Base-by-base conservation (phyloP, 2,329 filamentous ascomycete species). In the Alternaria ventricosa region DNA sequence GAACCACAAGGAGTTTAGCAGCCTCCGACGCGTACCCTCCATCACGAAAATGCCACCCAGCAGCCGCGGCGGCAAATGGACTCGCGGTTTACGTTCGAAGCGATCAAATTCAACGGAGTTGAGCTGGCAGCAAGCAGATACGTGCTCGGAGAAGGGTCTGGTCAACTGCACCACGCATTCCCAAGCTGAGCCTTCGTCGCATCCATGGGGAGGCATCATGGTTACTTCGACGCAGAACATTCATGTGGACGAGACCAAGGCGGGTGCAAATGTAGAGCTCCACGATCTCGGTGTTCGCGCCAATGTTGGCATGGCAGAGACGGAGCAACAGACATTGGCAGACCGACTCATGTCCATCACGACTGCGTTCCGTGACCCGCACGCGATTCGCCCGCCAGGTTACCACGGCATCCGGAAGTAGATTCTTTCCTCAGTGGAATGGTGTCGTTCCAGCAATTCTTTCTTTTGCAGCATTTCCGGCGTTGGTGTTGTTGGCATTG, bases 1-100 rank as follows among this genome's bases (percentile, higher is more conserved):
- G 45, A 83, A 84, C 53, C 82, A 84, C 61, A 79, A 80, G 44
- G 82, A 84, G 30, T 85, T 85, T 61, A 78, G 77, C 51, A 75
- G 79, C 7, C 73, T 84, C 4, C 72, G 82, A 13, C 64, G 44
- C 15, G 36, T 33, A 9, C 49, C 63, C 11, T 61, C 63, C 5
- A 64, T 70, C 0, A 58, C 57, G 7, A 54, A 61, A 30, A 15
- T 55, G 6, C 28, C 66, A 4, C 51, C 61, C 9, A 45, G 62
- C 4, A 43, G 62, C 6, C 53, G 49, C 18, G 44, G 54, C 23
- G 67, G 56, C 18, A 71, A 59, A 55, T 75, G 71, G 71, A 63
- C 67, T 2, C 60, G 46, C 15, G 57, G 57, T 2, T 63, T 72
- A 28, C 68, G 66, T 11, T 46, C 58, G 7, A 59, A 65, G n/a